phyloP scores from a whole-genome alignment of 2,329 filamentous ascomycete species.

The Exserohilum turcica region DNA sequence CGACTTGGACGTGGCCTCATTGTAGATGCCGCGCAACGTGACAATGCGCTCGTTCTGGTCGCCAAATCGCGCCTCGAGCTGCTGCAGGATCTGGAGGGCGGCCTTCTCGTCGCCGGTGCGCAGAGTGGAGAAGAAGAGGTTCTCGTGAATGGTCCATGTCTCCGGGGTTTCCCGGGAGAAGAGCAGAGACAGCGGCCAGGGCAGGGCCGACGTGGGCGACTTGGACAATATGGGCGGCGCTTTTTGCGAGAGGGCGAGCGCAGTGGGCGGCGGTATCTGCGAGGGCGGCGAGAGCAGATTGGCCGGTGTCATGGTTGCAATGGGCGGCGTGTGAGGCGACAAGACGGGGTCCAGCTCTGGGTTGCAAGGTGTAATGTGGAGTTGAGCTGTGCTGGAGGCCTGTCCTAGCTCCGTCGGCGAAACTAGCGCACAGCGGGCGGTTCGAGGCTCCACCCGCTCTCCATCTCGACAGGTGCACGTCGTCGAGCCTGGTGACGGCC shows the following conservation, averaged over 20 bases:
- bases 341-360: constrained; percentile 3
- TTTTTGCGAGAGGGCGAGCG: constrained; percentile 56
- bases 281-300: constrained; percentile 51
- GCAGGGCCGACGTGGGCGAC: constrained; percentile 50
- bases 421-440: constrained; percentile 14
- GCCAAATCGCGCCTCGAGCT: constrained; percentile 80
- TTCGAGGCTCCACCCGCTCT: constrained; percentile 2
- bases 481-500: neutral
- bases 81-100: constrained; percentile 75
- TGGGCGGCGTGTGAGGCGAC: constrained; percentile 1
- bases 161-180: constrained; percentile 71
- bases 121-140: constrained; percentile 81
- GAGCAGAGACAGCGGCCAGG: constrained; percentile 59
- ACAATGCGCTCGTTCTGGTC: constrained; percentile 82
- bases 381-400: constrained; percentile 11
- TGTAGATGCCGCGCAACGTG: constrained; percentile 79
- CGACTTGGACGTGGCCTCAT: constrained; percentile 78
- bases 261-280: constrained; percentile 45
- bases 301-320: constrained; percentile 34
- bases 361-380: constrained; percentile 12
- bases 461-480: constrained; percentile 15
- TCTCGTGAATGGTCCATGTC: constrained; percentile 84
- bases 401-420: constrained; percentile 25
- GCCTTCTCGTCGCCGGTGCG: constrained; percentile 81
- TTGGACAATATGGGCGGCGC: constrained; percentile 48